Percentiles rank a stretch among this genome's conserved stretches.
phyloP scores from a whole-genome alignment of 2,329 filamentous ascomycete species.

The Fusarium subglutinans region DNA sequence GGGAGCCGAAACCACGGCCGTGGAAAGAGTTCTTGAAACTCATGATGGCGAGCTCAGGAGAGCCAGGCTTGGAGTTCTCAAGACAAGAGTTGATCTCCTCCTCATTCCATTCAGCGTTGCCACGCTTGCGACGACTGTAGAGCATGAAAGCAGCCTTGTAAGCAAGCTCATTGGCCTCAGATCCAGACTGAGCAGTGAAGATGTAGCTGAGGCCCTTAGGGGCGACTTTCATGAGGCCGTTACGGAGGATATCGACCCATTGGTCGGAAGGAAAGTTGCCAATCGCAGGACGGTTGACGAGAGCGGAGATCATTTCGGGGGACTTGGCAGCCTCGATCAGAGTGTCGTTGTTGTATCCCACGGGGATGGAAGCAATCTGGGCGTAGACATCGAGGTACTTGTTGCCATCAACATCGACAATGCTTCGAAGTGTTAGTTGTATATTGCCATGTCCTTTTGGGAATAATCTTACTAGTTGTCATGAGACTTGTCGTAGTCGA shows the following conservation, averaged over 20 bases:
- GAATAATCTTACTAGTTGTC: slow-evolving; percentile 56
- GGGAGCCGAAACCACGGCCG: slow-evolving; percentile 79
- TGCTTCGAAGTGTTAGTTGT: slow-evolving; percentile 40
- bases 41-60: slow-evolving; percentile 78
- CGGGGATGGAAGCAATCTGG: slow-evolving; percentile 84
- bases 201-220: slow-evolving; percentile 81
- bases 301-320: slow-evolving; percentile 75
- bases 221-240: slow-evolving; percentile 76
- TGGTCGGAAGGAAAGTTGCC: slow-evolving; percentile 83
- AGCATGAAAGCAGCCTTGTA: slow-evolving; percentile 91
- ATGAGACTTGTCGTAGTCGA: slow-evolving; percentile 61
- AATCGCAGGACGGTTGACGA: slow-evolving; percentile 82
- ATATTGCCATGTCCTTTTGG: too few relatives aligned
- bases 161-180: slow-evolving; percentile 84
- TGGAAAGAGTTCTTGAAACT: slow-evolving; percentile 84
- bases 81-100: slow-evolving; percentile 75
- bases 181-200: slow-evolving; percentile 82
- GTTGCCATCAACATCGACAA: slow-evolving; percentile 61
- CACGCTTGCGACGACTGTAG: slow-evolving; percentile 76
- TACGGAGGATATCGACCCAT: slow-evolving; percentile 76
- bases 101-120: slow-evolving; percentile 74
- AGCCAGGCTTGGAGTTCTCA: slow-evolving; percentile 77
- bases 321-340: slow-evolving; percentile 72
- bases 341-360: slow-evolving; percentile 82
- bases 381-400: slow-evolving; percentile 68